phyloP scores from a whole-genome alignment of 768 basidiomycete genomes.

The Paxillus involutus region DNA sequence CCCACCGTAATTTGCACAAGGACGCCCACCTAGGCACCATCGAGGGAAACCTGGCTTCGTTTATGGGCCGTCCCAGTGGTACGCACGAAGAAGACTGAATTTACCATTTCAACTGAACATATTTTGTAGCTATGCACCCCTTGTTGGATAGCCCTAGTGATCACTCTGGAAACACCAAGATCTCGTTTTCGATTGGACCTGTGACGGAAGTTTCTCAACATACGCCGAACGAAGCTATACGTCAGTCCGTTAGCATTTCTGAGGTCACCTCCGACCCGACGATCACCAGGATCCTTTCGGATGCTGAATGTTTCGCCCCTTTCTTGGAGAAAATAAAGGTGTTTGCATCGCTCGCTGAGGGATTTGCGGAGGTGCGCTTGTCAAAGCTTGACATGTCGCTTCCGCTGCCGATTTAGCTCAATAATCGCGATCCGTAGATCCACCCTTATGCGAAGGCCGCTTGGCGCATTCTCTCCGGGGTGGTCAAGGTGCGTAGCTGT shows the following conservation, averaged over 20 bases:
- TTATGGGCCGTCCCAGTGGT: neutral
- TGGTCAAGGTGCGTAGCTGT: neutral
- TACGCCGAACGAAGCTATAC: neutral
- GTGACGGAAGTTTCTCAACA: neutral
- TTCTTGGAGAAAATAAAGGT: neutral
- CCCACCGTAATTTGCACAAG: neutral
- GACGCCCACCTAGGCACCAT: slow-evolving; percentile 1
- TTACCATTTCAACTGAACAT: neutral
- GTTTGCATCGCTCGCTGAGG: too few species aligned
- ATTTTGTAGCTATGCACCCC: neutral
- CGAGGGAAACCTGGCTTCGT: neutral
- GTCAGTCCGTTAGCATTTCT: neutral
- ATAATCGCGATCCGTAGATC: neutral
- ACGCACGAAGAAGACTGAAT: neutral
- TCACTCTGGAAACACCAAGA: neutral
- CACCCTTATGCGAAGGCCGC: slow-evolving; percentile 2
- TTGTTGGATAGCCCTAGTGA: neutral
- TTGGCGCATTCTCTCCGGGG: neutral
- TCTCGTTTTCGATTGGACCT: neutral
- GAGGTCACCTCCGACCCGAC: neutral
- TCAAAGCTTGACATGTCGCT: neutral
- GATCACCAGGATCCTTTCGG: neutral
- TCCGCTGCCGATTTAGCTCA: neutral
- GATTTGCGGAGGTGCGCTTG: too few species aligned
- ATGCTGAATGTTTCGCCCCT: neutral